phyloP scores from a whole-genome alignment of 768 basidiomycete genomes.

The Calvatia gigantea region DNA sequence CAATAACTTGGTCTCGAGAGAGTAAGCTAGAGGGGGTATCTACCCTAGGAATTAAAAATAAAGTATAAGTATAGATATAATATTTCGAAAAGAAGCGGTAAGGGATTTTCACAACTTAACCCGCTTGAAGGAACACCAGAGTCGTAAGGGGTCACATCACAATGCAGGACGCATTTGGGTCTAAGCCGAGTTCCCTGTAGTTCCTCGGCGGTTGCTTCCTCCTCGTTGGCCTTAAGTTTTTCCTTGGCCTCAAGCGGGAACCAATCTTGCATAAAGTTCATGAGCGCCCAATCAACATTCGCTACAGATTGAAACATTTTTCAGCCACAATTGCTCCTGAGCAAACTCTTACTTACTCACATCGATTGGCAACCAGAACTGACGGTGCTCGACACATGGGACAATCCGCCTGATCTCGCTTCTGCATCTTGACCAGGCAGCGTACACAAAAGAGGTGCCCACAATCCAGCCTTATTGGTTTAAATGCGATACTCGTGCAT shows the following conservation, averaged over 20 bases:
- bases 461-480: conserved; percentile 81
- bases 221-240: conserved; percentile 73
- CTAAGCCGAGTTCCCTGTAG: conserved; percentile 60
- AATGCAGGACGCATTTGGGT: conserved; percentile 39
- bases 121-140: too few species aligned
- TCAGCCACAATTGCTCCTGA: background rate
- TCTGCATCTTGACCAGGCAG: conserved; percentile 91
- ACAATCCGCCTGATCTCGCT: conserved; percentile 67
- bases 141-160: conserved; percentile 36
- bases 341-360: conserved; percentile 40
- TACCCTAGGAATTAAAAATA: too few species aligned
- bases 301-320: conserved; percentile 33
- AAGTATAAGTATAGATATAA: too few species aligned
- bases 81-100: too few species aligned
- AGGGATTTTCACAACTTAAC: too few species aligned
- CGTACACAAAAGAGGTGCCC: conserved; percentile 77
- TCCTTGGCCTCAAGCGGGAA: conserved; percentile 79
- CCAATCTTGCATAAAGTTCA: conserved; percentile 90
- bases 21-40: too few species aligned
- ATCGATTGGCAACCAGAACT: conserved; percentile 71
- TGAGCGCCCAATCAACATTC: conserved; percentile 75
- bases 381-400: conserved; percentile 82
- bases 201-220: conserved; percentile 70
- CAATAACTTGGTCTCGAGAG: too few species aligned
- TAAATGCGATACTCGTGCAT: conserved; percentile 89